A percentile compares a stretch with the other conserved stretches of the same genome.
Conservation (phyloP, 768 basidiomycete species). For the Atractiella rhizophila region DNA sequence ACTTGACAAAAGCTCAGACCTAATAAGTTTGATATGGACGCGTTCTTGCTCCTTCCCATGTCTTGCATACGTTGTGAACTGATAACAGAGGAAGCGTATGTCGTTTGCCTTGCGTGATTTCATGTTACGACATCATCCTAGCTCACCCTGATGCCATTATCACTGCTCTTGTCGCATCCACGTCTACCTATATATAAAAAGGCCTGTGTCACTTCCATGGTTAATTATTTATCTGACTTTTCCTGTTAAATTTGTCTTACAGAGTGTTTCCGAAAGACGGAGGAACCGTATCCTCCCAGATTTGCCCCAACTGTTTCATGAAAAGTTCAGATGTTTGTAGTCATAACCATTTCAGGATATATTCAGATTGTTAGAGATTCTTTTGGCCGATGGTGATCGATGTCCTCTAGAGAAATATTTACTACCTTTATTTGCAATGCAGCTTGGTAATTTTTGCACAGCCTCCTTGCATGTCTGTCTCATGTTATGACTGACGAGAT, state of each 20-base stretch:
- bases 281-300: too few species aligned
- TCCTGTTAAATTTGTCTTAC: constrained; percentile 47
- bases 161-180: background rate
- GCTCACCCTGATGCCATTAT: background rate
- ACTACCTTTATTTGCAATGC: constrained; percentile 3
- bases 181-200: background rate
- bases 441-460: constrained; percentile 12
- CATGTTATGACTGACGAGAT: constrained; percentile 7
- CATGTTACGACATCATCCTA: background rate
- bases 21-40: too few species aligned
- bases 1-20: too few species aligned
- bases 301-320: too few species aligned
- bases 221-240: constrained; percentile 2
- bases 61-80: background rate
- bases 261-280: too few species aligned
- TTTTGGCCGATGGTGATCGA: constrained; percentile 37
- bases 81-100: background rate
- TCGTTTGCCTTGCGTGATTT: background rate
- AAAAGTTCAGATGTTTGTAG: too few species aligned
- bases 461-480: constrained; percentile 7
- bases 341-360: constrained; percentile 47
- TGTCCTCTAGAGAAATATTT: constrained; percentile 36
- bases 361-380: constrained; percentile 39
- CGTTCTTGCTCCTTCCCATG: too few species aligned
- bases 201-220: background rate